Percentiles rank a stretch among this genome's conserved stretches.
Evolutionary conservation across 129 eudicot species (phyloP).

Genomic region (Centella asiatica): DNA sequence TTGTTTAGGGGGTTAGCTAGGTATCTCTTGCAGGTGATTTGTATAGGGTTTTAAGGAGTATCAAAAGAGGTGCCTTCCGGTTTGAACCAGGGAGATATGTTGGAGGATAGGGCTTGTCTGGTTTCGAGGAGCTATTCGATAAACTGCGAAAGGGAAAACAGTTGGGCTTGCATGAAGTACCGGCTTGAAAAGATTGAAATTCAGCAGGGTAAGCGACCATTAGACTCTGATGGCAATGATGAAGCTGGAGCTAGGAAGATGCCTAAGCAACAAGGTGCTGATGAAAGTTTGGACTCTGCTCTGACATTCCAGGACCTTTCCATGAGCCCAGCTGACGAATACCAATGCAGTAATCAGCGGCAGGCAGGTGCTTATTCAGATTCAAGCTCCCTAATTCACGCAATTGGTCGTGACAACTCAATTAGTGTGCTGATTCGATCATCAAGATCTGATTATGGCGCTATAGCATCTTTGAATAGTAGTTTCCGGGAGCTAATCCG

Average conservation of each 20-base stretch:
- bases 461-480: slow-evolving; percentile 59
- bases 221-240: slow-evolving; percentile 38
- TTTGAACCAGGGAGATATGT: slow-evolving; percentile 51
- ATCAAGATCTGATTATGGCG: slow-evolving; percentile 68
- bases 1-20: not conserved
- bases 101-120: slow-evolving; percentile 70
- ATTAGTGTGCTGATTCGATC: slow-evolving; percentile 58
- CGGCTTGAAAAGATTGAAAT: slow-evolving; percentile 38
- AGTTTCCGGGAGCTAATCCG: slow-evolving; percentile 56
- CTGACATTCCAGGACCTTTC: slow-evolving; percentile 35
- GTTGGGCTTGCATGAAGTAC: slow-evolving; percentile 63
- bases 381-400: slow-evolving; percentile 45
- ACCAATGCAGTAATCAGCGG: slow-evolving; percentile 26
- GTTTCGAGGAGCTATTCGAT: slow-evolving; percentile 44
- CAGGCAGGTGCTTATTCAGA: slow-evolving; percentile 35
- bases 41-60: slow-evolving; percentile 10
- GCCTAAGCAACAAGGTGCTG: slow-evolving; percentile 22
- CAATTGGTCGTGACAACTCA: slow-evolving; percentile 66
- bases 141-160: slow-evolving; percentile 33
- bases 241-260: slow-evolving; percentile 26
- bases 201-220: slow-evolving; percentile 41
- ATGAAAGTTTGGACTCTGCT: slow-evolving; percentile 26
- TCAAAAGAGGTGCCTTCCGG: slow-evolving; percentile 18
- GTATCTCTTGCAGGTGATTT: slow-evolving; percentile 28
- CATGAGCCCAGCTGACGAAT: slow-evolving; percentile 21